Conservation (phyloP, 2,329 filamentous ascomycete species). For the Pseudogymnoascus sp. region DNA sequence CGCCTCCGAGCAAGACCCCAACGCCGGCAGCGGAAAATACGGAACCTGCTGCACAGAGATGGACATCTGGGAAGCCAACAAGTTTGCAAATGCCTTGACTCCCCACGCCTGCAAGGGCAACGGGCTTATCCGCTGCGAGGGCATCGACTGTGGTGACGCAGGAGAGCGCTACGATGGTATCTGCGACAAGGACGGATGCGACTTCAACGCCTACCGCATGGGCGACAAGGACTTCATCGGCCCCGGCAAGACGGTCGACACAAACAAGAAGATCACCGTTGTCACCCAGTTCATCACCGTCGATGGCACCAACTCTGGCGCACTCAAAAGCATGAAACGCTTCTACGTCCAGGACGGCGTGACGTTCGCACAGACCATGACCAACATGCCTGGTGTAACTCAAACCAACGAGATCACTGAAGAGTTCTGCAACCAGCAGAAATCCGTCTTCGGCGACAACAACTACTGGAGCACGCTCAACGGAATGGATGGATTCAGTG, state of each 20-base stretch:
- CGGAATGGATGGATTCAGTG: slow-evolving; percentile 13
- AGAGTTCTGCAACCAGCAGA: slow-evolving; percentile 50
- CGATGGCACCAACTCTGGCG: slow-evolving; percentile 35
- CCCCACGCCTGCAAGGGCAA: slow-evolving; percentile 47
- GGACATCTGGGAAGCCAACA: slow-evolving; percentile 55
- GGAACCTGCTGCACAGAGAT: slow-evolving; percentile 57
- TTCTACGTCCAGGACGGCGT: slow-evolving; percentile 56
- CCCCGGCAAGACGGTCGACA: slow-evolving; percentile 43
- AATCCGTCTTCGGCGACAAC: slow-evolving; percentile 46
- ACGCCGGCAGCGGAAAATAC: slow-evolving; percentile 40
- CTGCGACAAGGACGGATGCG: slow-evolving; percentile 50
- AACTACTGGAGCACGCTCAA: slow-evolving; percentile 30
- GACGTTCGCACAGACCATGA: slow-evolving; percentile 43
- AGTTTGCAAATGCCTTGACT: slow-evolving; percentile 44
- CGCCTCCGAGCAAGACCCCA: slow-evolving; percentile 37
- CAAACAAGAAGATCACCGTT: no score
- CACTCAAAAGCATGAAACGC: slow-evolving; percentile 52
- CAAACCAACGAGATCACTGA: slow-evolving; percentile 47
- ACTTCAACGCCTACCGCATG: slow-evolving; percentile 48
- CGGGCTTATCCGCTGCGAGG: no score
- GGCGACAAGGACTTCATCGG: slow-evolving; percentile 46
- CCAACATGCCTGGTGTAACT: slow-evolving; percentile 31
- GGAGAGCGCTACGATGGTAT: slow-evolving; percentile 42
- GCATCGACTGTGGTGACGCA: slow-evolving; percentile 30
- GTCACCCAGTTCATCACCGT: slow-evolving; percentile 46